Evolutionary conservation across 257 asterid species (phyloP), one percentile per base, ranked within the genome.

Genomic region (Solanum clarkiae): DNA sequence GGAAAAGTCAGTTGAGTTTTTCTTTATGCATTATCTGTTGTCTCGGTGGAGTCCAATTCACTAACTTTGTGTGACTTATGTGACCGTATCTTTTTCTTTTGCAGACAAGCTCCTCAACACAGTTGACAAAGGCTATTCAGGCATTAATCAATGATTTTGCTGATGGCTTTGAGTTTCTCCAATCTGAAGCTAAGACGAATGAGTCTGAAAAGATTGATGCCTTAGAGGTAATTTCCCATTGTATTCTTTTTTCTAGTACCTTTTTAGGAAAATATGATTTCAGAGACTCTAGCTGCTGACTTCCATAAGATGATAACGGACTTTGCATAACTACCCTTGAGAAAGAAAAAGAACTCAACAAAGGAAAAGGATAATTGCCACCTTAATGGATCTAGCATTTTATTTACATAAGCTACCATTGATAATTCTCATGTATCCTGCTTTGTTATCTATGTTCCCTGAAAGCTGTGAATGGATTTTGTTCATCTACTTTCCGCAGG

Each of bases 141-240:
- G 90, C 95, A 72, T 79, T 96, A 82, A 80, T 93, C 85, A 80
- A 89, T 6, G 97, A 94, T 79, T 93, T 87, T 86, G 93, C 89
- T 15, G 94, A 92, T 88, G 96, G 92, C 75, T 91, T 89, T 86
- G 92, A 91, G 69, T 85, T 87, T 83, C 87, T 88, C 84, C 93
- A 92, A 86, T 92, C 94, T 86, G 95, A 93, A 87, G 96, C 91
- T 45, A 91, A 88, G 90, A 83, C 90, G 62, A 95, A 91, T 82
- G 96, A 90, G 87, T 89, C 94, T 3, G 99, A 94, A 89, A 93
- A 92, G 90, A 90, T 86, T 68, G 99, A 96, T 86, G 99, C 99
- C 49, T 88, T 96, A 92, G 99, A 96, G 99, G 99, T 96, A 91
- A 87, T 79, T 8, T 71, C 16, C 72, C 20, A 47, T 15, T 74